phyloP scores from a whole-genome alignment of 495 filamentous ascomycete species.

The Hypomontagnella submonticulosa region DNA sequence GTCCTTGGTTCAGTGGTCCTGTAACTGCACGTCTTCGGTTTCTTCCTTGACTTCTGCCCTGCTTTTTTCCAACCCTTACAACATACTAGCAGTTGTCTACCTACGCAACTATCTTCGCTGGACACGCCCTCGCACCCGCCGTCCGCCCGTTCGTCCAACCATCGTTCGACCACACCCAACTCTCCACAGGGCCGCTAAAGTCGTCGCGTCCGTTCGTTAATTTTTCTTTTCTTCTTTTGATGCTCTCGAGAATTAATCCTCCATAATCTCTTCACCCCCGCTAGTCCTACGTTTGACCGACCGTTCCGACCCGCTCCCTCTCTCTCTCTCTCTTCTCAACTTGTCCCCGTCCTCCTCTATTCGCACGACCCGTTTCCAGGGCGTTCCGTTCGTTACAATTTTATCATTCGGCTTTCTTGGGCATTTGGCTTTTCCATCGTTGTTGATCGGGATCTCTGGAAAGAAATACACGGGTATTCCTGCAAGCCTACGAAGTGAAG shows the following conservation, averaged over 20 bases:
- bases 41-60: constrained; percentile 31
- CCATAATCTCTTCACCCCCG: constrained; percentile 35
- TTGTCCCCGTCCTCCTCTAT: constrained; percentile 23
- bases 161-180: constrained; percentile 30
- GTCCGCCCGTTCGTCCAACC: constrained; percentile 40
- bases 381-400: constrained; percentile 48
- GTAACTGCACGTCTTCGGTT: constrained; percentile 15
- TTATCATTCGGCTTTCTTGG: constrained; percentile 32
- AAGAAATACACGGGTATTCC: constrained; percentile 24
- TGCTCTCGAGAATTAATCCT: constrained; percentile 36
- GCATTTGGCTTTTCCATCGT: constrained; percentile 33
- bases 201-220: constrained; percentile 42
- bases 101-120: constrained; percentile 27
- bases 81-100: constrained; percentile 32
- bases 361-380: constrained; percentile 41
- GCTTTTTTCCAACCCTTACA: constrained; percentile 28
- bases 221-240: constrained; percentile 39
- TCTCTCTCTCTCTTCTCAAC: constrained; percentile 10
- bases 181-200: constrained; percentile 38
- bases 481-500: constrained; percentile 31
- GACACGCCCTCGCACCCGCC: constrained; percentile 31
- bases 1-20: constrained; percentile 11
- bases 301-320: constrained; percentile 40
- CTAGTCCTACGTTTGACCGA: constrained; percentile 45
- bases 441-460: constrained; percentile 38